Base-by-base conservation (phyloP, 2,329 filamentous ascomycete species). In the Daldinia sp. region DNA sequence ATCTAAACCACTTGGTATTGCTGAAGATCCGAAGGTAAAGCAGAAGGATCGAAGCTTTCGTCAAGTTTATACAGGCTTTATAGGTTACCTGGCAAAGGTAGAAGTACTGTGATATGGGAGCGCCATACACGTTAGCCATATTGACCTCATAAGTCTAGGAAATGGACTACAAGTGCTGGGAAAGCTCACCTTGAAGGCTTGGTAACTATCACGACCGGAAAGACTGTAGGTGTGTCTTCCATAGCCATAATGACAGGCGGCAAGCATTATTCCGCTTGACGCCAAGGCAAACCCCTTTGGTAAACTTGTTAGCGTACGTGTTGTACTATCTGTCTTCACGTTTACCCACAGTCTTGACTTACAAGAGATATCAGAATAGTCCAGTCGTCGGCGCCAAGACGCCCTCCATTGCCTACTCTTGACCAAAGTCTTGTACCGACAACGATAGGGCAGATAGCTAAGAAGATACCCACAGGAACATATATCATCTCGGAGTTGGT, bases 21-120 rank as follows among this genome's bases (percentile, higher is more conserved):
- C 57, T 61, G 57, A 77, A 77, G 25, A 77, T 72, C n/a, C 75
- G 72, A 1, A 74, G 55, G 48, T 76, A 76, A 1, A 76, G 71
- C 0, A 76, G 48, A 13, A 77, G 62, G 19, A 77, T 75, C 3
- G 74, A 75, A 3, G 68, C 52, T 45, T 77, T 77, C 5, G 74
- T 75, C 7, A 75, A 62, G 53, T 75, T 74, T 57, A 77, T 73
- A 37, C 70, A 74, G 3, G 71, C 54, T 56, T 77, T 76, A 67
- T 76, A 77, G 21, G 72, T 74, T 27, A 73, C 70, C 50, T 77
- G 75, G 17, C 62, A 69, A 3, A 76, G n/a, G 56, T 73, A 76
- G 57, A 76, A 75, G 41, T 69, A 69, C 74, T 74, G 19, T 6
- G 4, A 25, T 23, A 17, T 1, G 21, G 10, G 4, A 3, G 17